Base-by-base conservation (phyloP, 1,284 basidiomycete species). In the Peniophora sp. region DNA sequence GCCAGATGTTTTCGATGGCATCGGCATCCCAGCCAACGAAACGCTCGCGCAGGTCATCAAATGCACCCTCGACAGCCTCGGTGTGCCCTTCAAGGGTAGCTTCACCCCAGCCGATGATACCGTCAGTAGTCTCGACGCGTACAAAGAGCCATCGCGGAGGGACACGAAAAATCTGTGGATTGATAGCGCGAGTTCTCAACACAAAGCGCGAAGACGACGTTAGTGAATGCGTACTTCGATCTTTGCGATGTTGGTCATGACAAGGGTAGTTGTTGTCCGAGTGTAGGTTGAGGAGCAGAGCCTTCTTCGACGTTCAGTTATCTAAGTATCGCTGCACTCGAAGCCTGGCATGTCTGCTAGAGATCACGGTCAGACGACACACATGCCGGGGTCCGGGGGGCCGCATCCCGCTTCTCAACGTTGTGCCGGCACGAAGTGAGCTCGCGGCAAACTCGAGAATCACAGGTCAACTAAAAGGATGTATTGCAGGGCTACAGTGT, bases 141-240 rank as follows among this genome's bases (percentile, higher is more conserved):
- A 89, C 81, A 58, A 90, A 88, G 12, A 91, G 69, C 87, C 87
- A 89, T 53, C 85, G 74, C 0, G 86, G 85, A 23, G 82, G 81
- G 16, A 89, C 70, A 53, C 85, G 80, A 65, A 90, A 90, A 48
- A 71, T 66, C 77, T 81, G 19, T 22, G 49, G 44, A 22, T 47
- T 10, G 34, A n/a, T 36, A 10, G n/a, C 34, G 34, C 38, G n/a
- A 16, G n/a, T 8, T 41, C 19, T 5, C 8, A 6, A n/a, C n/a
- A 20, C 38, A n/a, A 8, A 16, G 5, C 2, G 36, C 20, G 24
- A 35, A 39, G 20, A 47, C 32, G 24, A 16, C 17, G 46, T 2
- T 17, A 16, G 23, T 17, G 19, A 20, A 17, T 19, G 27, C 49
- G 23, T 52, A 56, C 55, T 47, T 56, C 55, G 16, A 56, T 45